Conservation (phyloP, 2,329 filamentous ascomycete genomes). For the Cladosporium sp. region DNA sequence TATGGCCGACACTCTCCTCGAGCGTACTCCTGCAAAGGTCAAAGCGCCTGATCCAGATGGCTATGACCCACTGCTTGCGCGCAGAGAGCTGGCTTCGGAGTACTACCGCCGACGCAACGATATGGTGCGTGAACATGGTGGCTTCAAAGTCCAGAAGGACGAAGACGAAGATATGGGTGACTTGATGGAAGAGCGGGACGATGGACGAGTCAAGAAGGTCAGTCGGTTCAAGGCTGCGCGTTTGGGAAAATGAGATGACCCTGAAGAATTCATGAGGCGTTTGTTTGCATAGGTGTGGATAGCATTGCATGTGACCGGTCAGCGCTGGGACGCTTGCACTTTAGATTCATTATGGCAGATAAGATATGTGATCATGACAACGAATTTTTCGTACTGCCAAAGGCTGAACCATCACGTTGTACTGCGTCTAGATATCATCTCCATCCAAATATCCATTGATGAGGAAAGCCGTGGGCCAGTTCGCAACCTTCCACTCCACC, state of each 20-base stretch:
- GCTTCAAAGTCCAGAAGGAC: slow-evolving; percentile 60
- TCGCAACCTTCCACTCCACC: background rate
- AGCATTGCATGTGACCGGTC: background rate
- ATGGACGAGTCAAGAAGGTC: slow-evolving; percentile 36
- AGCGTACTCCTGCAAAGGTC: slow-evolving; percentile 38
- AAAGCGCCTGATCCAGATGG: slow-evolving; percentile 26
- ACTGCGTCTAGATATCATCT: no score
- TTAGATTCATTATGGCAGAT: background rate
- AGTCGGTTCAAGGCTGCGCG: slow-evolving; percentile 36
- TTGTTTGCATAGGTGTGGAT: background rate
- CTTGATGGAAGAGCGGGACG: slow-evolving; percentile 47
- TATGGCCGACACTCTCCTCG: slow-evolving; percentile 51
- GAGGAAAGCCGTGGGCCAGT: no score
- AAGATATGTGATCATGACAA: background rate
- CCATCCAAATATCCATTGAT: no score
- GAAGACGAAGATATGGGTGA: slow-evolving; percentile 61
- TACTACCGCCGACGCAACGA: slow-evolving; percentile 79
- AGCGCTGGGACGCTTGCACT: background rate
- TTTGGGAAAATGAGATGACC: slow-evolving; percentile 20
- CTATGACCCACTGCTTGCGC: slow-evolving; percentile 62
- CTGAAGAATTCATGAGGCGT: background rate
- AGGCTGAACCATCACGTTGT: no score
- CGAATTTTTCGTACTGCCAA: no score
- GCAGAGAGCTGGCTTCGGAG: slow-evolving; percentile 74
- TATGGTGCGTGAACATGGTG: slow-evolving; percentile 77